A percentile compares a stretch with the other conserved stretches of the same genome.
phyloP scores from a whole-genome alignment of 2,329 filamentous ascomycete species.

The Intubia oerlemansii region DNA sequence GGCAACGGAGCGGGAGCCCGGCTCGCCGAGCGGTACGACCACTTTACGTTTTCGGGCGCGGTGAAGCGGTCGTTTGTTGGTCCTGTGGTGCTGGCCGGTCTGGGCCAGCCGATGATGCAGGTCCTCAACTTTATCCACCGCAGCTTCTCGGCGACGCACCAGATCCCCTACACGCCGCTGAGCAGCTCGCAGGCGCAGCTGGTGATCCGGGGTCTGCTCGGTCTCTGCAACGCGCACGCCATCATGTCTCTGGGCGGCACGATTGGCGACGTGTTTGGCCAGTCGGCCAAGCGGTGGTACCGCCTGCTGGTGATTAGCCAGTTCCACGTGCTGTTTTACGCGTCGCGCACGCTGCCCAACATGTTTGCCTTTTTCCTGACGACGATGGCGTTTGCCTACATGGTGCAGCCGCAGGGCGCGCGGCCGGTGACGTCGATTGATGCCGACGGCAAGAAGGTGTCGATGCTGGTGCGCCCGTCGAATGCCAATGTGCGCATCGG shows the following conservation, averaged over 20 bases:
- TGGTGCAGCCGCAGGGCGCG: slow-evolving; percentile 2
- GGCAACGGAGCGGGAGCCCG: slow-evolving; percentile 24
- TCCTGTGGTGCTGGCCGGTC: slow-evolving; percentile 49
- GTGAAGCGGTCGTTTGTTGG: slow-evolving; percentile 86
- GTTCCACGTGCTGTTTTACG: slow-evolving; percentile 87
- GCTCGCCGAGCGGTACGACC: slow-evolving; percentile 54
- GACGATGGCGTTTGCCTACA: slow-evolving; percentile 25
- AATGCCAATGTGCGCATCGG: slow-evolving; percentile 36
- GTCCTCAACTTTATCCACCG: slow-evolving; percentile 17
- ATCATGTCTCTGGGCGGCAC: slow-evolving; percentile 44
- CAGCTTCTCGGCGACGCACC: slow-evolving; percentile 7
- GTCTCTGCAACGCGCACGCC: slow-evolving; percentile 49
- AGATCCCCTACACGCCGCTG: slow-evolving; percentile 7
- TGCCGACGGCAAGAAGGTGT: background rate
- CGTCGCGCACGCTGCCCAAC: slow-evolving; percentile 78
- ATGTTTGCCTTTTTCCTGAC: slow-evolving; percentile 82
- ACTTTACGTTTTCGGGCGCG: slow-evolving; percentile 73
- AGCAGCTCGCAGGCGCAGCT: slow-evolving; percentile 26
- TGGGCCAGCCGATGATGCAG: slow-evolving; percentile 43
- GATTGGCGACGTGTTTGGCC: slow-evolving; percentile 47
- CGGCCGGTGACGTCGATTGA: background rate
- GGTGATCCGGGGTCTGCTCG: slow-evolving; percentile 55
- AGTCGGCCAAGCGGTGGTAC: slow-evolving; percentile 55
- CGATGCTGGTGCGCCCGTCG: slow-evolving; percentile 7
- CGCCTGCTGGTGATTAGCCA: slow-evolving; percentile 57